Conservation (phyloP, 2,329 filamentous ascomycete genomes). For the Mycosphaerelloides madeirae region DNA sequence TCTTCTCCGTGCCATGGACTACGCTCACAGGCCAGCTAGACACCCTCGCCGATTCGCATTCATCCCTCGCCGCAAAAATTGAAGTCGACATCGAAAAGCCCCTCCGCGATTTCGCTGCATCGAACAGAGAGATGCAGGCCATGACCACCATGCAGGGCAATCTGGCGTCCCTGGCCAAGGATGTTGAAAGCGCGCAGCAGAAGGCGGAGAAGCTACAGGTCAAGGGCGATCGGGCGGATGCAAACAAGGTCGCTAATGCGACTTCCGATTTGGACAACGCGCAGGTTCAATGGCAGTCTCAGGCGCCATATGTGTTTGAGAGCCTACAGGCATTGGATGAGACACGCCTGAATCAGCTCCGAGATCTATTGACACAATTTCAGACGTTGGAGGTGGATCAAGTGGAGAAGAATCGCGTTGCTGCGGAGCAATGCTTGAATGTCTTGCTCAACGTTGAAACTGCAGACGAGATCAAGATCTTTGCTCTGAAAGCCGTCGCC, state of each 20-base stretch:
- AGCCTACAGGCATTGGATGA: conserved; percentile 88
- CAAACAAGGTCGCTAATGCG: conserved; percentile 72
- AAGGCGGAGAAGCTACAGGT: conserved; percentile 77
- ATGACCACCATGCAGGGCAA: conserved; percentile 80
- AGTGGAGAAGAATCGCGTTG: conserved; percentile 68
- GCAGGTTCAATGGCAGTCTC: conserved; percentile 84
- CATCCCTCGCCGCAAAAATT: conserved; percentile 72
- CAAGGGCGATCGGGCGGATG: conserved; percentile 71
- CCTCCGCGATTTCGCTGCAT: conserved; percentile 67
- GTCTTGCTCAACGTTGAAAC: conserved; percentile 82
- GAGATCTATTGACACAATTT: conserved; percentile 85
- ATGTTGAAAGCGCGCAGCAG: conserved; percentile 77
- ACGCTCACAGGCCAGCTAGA: conserved; percentile 77
- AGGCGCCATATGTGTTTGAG: conserved; percentile 93
- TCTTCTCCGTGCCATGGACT: conserved; percentile 88
- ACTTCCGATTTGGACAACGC: conserved; percentile 69
- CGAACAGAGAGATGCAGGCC: conserved; percentile 70
- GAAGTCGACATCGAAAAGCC: conserved; percentile 84
- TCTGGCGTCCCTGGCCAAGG: conserved; percentile 72
- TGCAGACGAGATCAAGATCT: conserved; percentile 76
- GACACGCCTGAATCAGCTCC: conserved; percentile 78
- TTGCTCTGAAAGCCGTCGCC: conserved; percentile 45
- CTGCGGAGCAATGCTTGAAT: conserved; percentile 75
- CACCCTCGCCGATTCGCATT: conserved; percentile 76
- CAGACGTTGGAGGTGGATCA: conserved; percentile 89